Evolutionary conservation across 2,329 filamentous ascomycete genomes (phyloP).

Genomic region (Claviceps citrina): DNA sequence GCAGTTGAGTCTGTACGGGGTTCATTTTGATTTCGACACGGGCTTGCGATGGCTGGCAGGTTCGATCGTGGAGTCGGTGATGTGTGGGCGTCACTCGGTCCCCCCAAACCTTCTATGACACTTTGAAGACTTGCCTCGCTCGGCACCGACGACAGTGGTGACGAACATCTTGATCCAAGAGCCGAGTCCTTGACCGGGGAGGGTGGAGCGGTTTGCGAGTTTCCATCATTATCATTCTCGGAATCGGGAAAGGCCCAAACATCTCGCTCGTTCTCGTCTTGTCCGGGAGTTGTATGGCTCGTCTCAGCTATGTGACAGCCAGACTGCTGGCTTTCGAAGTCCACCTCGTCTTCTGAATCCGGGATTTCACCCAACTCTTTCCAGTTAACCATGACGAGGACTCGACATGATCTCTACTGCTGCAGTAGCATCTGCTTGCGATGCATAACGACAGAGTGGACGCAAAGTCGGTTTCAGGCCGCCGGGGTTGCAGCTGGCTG

Average conservation of each 20-base stretch:
- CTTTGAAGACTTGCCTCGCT: slow-evolving; percentile 14
- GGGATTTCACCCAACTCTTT: slow-evolving; percentile 35
- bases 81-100: not conserved
- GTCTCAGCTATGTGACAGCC: not conserved
- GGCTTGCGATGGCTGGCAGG: not conserved
- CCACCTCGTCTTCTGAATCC: slow-evolving; percentile 34
- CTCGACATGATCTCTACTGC: slow-evolving; percentile 14
- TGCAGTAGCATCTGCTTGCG: not conserved
- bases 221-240: slow-evolving; percentile 11
- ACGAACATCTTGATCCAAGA: slow-evolving; percentile 13
- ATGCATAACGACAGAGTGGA: not conserved
- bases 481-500: not conserved
- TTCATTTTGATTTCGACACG: not conserved
- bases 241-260: slow-evolving; percentile 25
- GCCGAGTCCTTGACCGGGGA: slow-evolving; percentile 1
- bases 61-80: not conserved
- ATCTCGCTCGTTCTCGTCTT: slow-evolving; percentile 6
- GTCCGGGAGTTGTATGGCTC: not conserved
- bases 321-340: slow-evolving; percentile 23
- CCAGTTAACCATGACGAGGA: slow-evolving; percentile 29
- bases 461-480: not conserved
- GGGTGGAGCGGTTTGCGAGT: not conserved
- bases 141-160: slow-evolving; percentile 20
- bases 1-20: not conserved
- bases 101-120: not conserved